Conservation (phyloP, 805 yeast genomes). For the Starmerella potacharoeniae region DNA sequence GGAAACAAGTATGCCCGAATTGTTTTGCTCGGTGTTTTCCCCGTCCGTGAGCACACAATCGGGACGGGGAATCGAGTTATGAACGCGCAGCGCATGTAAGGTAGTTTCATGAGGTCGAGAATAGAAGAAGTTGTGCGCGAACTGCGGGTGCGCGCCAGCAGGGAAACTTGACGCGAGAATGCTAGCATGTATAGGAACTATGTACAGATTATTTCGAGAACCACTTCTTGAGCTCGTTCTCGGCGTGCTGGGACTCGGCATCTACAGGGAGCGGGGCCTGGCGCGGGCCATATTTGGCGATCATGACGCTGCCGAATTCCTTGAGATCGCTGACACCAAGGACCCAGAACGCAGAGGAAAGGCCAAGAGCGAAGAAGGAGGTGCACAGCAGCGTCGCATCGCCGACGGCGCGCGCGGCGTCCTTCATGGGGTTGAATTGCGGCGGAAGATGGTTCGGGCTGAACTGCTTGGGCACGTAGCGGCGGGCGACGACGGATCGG, state of each 20-base stretch:
- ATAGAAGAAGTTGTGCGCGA: too few relatives aligned
- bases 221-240: slow-evolving; percentile 3
- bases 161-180: background rate
- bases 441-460: slow-evolving; percentile 84
- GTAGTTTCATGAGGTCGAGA: too few relatives aligned
- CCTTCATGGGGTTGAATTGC: slow-evolving; percentile 63
- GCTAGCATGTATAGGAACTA: background rate
- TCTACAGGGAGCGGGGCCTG: slow-evolving; percentile 3
- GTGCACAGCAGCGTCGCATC: slow-evolving; percentile 69
- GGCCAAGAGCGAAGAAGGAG: slow-evolving; percentile 57
- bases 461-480: slow-evolving; percentile 63
- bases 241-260: slow-evolving; percentile 4
- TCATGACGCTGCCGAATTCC: slow-evolving; percentile 14
- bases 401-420: slow-evolving; percentile 75
- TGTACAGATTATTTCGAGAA: background rate
- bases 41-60: too few relatives aligned
- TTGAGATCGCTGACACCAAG: slow-evolving; percentile 41
- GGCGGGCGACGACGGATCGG: slow-evolving; percentile 59
- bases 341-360: slow-evolving; percentile 70
- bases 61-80: too few relatives aligned
- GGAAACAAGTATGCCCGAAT: too few relatives aligned
- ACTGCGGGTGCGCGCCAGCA: too few relatives aligned
- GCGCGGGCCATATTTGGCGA: background rate
- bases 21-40: too few relatives aligned
- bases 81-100: too few relatives aligned